phyloP scores from a whole-genome alignment of 2,329 filamentous ascomycete genomes.

The Trichophyton schoenleinii region DNA sequence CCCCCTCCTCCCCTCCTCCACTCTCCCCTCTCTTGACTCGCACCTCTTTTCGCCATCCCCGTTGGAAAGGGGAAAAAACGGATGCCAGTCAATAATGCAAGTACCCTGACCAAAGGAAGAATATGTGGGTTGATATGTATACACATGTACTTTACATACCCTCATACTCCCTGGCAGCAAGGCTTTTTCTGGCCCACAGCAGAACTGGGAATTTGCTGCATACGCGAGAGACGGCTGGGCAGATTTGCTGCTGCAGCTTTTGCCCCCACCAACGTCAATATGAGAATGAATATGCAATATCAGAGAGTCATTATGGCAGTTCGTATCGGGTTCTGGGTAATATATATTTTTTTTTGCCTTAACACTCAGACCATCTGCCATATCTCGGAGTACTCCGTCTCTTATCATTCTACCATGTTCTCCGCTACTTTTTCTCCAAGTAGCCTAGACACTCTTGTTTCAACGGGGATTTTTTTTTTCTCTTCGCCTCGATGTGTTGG shows the following conservation, averaged over 20 bases:
- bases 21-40: neutral
- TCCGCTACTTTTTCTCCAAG: neutral
- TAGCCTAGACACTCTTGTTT: neutral
- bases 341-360: neutral
- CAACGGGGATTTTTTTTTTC: neutral
- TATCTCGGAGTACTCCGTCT: neutral
- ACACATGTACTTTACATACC: neutral
- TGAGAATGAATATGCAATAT: neutral
- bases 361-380: neutral
- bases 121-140: neutral
- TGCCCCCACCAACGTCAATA: neutral
- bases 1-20: no score
- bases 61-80: neutral
- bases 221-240: neutral
- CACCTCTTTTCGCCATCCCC: neutral
- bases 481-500: neutral
- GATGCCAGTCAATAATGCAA: neutral
- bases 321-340: neutral
- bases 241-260: neutral
- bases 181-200: neutral
- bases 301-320: neutral
- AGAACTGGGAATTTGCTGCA: neutral
- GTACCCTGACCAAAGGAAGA: neutral
- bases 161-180: neutral
- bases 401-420: neutral